Percentiles rank a stretch among this genome's conserved stretches.
Conservation (phyloP, 2,329 filamentous ascomycete genomes). For the Trichoderma gracile region DNA sequence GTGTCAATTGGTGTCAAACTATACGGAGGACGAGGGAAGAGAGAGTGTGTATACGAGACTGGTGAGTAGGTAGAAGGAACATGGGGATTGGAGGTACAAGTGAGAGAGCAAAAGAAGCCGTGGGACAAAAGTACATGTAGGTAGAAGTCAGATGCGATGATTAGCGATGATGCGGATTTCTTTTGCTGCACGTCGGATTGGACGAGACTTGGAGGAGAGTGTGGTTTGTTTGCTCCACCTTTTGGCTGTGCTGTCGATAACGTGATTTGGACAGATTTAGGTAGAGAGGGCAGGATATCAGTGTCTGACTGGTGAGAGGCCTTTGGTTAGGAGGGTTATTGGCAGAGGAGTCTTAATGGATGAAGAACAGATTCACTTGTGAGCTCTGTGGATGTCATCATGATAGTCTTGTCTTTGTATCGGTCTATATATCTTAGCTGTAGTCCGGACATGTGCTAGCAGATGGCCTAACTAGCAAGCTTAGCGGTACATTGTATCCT, state of each 20-base stretch:
- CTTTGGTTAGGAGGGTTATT: too few species aligned
- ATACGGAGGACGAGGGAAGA: neutral
- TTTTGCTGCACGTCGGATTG: slow-evolving; percentile 2
- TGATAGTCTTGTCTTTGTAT: too few species aligned
- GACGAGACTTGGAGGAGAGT: neutral
- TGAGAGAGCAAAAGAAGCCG: neutral
- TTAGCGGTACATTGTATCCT: neutral
- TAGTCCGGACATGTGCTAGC: too few species aligned
- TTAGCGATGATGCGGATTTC: neutral
- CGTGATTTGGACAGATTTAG: neutral
- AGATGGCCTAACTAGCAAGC: too few species aligned
- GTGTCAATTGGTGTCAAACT: neutral
- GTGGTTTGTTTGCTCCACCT: neutral
- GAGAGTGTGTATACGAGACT: neutral
- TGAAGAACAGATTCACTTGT: too few species aligned
- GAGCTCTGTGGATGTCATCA: too few species aligned
- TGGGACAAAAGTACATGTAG: too few species aligned
- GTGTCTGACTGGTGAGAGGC: too few species aligned
- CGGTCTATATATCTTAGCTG: too few species aligned
- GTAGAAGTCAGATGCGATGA: too few species aligned
- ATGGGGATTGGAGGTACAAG: neutral
- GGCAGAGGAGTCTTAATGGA: too few species aligned
- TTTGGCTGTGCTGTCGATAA: neutral
- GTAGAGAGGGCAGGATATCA: too few species aligned
- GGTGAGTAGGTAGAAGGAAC: neutral